A percentile compares a stretch with the other conserved stretches of the same genome.
These are phyloP conservation scores for Jatropha curcas DNA, from an alignment of 345 rosid genomes.

Conservation along the genomic window DNA sequence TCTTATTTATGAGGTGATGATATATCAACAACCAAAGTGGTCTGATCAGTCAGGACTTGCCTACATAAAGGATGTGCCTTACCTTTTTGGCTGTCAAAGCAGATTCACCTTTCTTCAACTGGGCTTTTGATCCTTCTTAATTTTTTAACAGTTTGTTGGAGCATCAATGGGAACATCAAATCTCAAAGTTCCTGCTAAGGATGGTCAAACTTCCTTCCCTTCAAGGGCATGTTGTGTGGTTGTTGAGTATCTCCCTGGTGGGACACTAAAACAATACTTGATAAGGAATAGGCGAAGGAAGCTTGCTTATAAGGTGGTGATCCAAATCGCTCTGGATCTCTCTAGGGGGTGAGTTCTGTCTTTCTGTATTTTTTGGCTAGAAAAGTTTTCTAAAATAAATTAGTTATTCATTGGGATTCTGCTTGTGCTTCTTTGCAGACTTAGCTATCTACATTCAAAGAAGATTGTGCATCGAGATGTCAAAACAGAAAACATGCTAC, in stretches of 20 bases:
- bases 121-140: constrained; percentile 1
- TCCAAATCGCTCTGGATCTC: constrained; percentile 88
- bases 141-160: constrained; percentile 68
- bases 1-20: neutral
- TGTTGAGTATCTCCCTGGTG: constrained; percentile 82
- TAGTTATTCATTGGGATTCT: neutral
- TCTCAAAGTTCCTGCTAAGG: constrained; percentile 64
- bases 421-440: constrained; percentile 46
- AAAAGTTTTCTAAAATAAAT: neutral
- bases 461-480: constrained; percentile 97
- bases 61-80: neutral
- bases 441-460: constrained; percentile 83
- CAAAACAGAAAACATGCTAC: constrained; percentile 87
- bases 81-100: constrained; percentile 4
- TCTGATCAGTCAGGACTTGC: neutral
- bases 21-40: neutral
- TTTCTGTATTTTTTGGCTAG: neutral
- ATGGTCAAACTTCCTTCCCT: constrained; percentile 41
- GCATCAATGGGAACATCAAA: constrained; percentile 93
- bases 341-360: constrained; percentile 70
- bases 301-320: constrained; percentile 67
- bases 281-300: constrained; percentile 69
- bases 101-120: neutral
- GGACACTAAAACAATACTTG: constrained; percentile 80
- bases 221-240: constrained; percentile 87